Conservation (phyloP, 1,284 basidiomycete genomes). For the Cryptococcus jaspeensis region DNA sequence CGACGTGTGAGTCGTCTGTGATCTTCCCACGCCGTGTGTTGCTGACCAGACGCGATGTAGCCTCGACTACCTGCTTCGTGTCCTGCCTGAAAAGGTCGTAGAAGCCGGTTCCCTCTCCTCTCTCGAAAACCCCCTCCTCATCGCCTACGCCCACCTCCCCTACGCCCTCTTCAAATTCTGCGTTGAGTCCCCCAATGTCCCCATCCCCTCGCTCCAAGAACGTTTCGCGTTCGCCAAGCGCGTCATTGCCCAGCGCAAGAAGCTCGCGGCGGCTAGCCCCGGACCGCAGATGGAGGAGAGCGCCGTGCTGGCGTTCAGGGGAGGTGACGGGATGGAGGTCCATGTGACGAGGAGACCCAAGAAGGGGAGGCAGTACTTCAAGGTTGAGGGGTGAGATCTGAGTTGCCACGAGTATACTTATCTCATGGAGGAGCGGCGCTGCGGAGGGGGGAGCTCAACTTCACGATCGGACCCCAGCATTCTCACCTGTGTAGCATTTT, state of each 20-base stretch:
- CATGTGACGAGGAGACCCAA: constrained; percentile 81
- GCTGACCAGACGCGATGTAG: constrained; percentile 54
- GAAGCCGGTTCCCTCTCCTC: constrained; percentile 1
- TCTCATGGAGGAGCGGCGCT: background rate
- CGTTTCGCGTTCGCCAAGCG: constrained; percentile 88
- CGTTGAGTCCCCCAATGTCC: constrained; percentile 40
- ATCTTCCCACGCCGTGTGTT: background rate
- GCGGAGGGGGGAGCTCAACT: no score
- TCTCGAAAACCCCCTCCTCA: constrained; percentile 28
- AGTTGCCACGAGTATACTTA: no score
- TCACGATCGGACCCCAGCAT: background rate
- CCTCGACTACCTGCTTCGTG: constrained; percentile 70
- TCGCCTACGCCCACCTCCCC: constrained; percentile 49
- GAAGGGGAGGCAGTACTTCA: constrained; percentile 68
- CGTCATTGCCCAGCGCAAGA: constrained; percentile 74
- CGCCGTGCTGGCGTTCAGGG: constrained; percentile 77
- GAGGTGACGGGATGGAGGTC: constrained; percentile 66
- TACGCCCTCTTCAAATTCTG: constrained; percentile 47
- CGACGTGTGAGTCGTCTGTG: constrained; percentile 33
- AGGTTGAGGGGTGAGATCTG: constrained; percentile 65
- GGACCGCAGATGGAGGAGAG: constrained; percentile 58
- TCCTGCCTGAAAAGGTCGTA: constrained; percentile 58
- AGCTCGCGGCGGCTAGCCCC: constrained; percentile 56
- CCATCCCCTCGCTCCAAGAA: constrained; percentile 64
- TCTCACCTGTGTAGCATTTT: constrained; percentile 2